Base-by-base conservation (phyloP, 331 rosid genomes). In the Dryas integrifolia region DNA sequence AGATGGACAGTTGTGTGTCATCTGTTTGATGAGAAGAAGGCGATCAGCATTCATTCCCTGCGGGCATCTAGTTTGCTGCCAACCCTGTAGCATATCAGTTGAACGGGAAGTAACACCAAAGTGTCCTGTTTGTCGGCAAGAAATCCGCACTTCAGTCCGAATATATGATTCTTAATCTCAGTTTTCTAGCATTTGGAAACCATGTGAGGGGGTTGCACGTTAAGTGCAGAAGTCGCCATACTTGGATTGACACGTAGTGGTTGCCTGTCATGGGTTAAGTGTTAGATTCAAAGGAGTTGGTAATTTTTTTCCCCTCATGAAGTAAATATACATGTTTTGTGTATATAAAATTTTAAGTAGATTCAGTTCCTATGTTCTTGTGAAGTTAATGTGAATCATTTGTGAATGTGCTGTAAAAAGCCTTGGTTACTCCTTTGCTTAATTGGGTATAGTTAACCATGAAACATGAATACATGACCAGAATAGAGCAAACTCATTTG, bases 51-150 rank as follows among this genome's bases (percentile, higher is more conserved):
- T 94, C 74, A 76, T 91, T 69, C 98, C 97, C 0, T 94, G 98
- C 18, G 98, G 97, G 50, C 98, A 94, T 83, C 82, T 88, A 24
- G 97, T 94, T 51, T 94, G 98, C 65, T 94, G 98, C 86, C 90
- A 82, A 56, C 77, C 65, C 51, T 94, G 97, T 72, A 88, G 92
- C 72, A 67, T 84, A 14, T 85, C 96, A 14, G 85, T 94, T 53
- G 95, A 83, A 77, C 83, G 77, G 2, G 90, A 84, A 65, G 74
- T 77, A 35, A 45, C 92, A 39, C 98, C 97, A 38, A 91, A 88
- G 65, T 94, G 98, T 50, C 98, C 98, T 0, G 89, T 91, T 67
- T 91, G 98, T 75, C 89, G 98, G 64, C 96, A 88, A 82, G 89
- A 82, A 73, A 84, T 94, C 71, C 91, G 79, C 11, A 67, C 75